Conservation (phyloP, 2,329 filamentous ascomycete genomes). For the Thielaviopsis punctulata region DNA sequence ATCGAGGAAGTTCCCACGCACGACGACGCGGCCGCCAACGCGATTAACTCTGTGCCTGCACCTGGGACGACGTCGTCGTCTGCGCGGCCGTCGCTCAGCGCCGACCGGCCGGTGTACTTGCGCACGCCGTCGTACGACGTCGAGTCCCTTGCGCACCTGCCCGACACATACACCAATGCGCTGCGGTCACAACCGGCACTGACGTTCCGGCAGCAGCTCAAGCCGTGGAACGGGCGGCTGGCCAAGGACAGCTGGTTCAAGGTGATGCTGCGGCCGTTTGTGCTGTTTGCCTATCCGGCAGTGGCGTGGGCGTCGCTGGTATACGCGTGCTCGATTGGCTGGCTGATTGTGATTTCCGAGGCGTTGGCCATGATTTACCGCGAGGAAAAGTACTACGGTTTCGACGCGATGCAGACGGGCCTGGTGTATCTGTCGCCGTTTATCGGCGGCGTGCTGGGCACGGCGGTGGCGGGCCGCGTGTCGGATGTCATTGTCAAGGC, state of each 20-base stretch:
- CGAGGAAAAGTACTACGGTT: slow-evolving; percentile 53
- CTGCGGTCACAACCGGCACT: slow-evolving; percentile 50
- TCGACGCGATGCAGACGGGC: slow-evolving; percentile 63
- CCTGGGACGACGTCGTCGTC: not conserved
- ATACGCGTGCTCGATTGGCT: slow-evolving; percentile 78
- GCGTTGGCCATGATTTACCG: slow-evolving; percentile 69
- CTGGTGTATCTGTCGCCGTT: slow-evolving; percentile 85
- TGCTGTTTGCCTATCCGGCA: slow-evolving; percentile 73
- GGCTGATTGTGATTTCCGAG: slow-evolving; percentile 90
- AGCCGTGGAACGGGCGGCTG: slow-evolving; percentile 62
- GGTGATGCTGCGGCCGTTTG: slow-evolving; percentile 62
- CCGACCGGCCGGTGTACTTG: slow-evolving; percentile 2
- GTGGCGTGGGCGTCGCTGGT: slow-evolving; percentile 77
- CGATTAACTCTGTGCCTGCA: not conserved
- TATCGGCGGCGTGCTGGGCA: slow-evolving; percentile 75
- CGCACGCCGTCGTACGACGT: slow-evolving; percentile 10
- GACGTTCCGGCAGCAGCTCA: slow-evolving; percentile 58
- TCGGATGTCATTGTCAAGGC: slow-evolving; percentile 70
- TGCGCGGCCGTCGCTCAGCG: not conserved
- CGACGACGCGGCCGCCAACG: slow-evolving; percentile 2
- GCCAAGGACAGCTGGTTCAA: slow-evolving; percentile 63
- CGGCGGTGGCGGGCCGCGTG: slow-evolving; percentile 73
- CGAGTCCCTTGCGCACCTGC: slow-evolving; percentile 5
- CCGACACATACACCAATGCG: slow-evolving; percentile 48
- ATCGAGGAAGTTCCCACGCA: not conserved